These are phyloP conservation scores for Alternaria brassicicola DNA, from an alignment of 2,329 filamentous ascomycete genomes.

Conservation along the genomic window DNA sequence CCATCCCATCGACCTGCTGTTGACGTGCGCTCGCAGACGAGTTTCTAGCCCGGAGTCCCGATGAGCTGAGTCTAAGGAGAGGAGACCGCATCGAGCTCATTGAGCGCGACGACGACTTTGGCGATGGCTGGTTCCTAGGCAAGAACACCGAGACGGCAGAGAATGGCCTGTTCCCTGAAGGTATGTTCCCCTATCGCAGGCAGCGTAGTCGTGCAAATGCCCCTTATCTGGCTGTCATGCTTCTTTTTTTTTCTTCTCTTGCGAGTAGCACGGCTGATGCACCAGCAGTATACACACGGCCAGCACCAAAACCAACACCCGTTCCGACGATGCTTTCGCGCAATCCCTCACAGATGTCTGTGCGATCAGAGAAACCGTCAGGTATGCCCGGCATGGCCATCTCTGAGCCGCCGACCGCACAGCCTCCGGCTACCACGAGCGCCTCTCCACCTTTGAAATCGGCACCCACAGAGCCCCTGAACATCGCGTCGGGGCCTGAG, in stretches of 20 bases:
- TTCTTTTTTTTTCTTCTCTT: background rate
- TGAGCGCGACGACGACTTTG: constrained; percentile 86
- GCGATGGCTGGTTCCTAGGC: constrained; percentile 83
- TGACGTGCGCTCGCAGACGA: constrained; percentile 67
- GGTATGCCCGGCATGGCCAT: constrained; percentile 24
- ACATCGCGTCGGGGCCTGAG: constrained; percentile 25
- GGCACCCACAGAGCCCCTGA: constrained; percentile 36
- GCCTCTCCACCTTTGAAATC: constrained; percentile 26
- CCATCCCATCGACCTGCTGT: background rate
- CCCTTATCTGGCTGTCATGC: background rate
- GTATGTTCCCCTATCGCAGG: constrained; percentile 54
- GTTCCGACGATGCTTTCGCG: constrained; percentile 40
- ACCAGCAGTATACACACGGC: constrained; percentile 65
- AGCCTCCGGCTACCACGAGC: constrained; percentile 23
- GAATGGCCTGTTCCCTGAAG: constrained; percentile 82
- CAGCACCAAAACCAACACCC: constrained; percentile 57
- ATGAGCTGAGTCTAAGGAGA: constrained; percentile 87
- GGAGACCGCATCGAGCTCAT: constrained; percentile 83
- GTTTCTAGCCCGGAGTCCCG: constrained; percentile 87
- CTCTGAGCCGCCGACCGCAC: constrained; percentile 24
- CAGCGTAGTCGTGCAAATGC: background rate
- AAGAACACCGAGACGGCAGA: constrained; percentile 74
- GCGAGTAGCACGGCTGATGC: constrained; percentile 21
- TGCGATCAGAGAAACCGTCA: constrained; percentile 15
- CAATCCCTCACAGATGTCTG: constrained; percentile 33